Conservation (phyloP, 768 basidiomycete species). For the Suillus paluster region DNA sequence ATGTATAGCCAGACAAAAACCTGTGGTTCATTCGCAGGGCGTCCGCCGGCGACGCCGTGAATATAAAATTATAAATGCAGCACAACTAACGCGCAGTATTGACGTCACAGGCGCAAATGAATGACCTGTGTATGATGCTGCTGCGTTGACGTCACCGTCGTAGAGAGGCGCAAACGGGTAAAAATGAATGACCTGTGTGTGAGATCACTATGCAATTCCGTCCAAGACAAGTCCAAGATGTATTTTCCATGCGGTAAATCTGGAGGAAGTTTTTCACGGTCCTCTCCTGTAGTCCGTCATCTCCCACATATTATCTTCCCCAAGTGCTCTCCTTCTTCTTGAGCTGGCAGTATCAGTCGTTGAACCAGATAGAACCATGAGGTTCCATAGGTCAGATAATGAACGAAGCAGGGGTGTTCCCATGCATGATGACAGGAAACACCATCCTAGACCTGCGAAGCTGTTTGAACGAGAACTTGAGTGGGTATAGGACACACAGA, state of each 20-base stretch:
- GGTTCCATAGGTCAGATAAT: slow-evolving; percentile 55
- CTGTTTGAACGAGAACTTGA: slow-evolving; percentile 31
- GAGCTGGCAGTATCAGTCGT: slow-evolving; percentile 25
- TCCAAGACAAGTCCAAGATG: background rate
- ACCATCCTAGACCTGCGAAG: slow-evolving; percentile 60
- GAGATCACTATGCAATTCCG: background rate
- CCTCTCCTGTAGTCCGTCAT: slow-evolving; percentile 50
- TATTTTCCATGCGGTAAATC: slow-evolving; percentile 3
- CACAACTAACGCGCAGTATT: background rate
- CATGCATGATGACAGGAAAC: slow-evolving; percentile 69
- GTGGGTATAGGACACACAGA: background rate
- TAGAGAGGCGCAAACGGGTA: background rate
- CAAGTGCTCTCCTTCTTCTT: slow-evolving; percentile 42
- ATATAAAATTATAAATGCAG: no score
- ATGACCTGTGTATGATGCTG: no score
- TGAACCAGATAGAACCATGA: slow-evolving; percentile 44
- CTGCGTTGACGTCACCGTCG: background rate
- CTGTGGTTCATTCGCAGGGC: background rate
- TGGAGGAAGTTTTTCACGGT: slow-evolving; percentile 12
- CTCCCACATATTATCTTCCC: slow-evolving; percentile 63
- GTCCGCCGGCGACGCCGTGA: background rate
- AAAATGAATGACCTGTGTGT: background rate
- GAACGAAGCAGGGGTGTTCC: slow-evolving; percentile 52
- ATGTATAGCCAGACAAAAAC: no score
- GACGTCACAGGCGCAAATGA: no score